A percentile compares a stretch with the other conserved stretches of the same genome.
Evolutionary conservation across 345 rosid species (phyloP).

Genomic region (Dipteronia sinensis): DNA sequence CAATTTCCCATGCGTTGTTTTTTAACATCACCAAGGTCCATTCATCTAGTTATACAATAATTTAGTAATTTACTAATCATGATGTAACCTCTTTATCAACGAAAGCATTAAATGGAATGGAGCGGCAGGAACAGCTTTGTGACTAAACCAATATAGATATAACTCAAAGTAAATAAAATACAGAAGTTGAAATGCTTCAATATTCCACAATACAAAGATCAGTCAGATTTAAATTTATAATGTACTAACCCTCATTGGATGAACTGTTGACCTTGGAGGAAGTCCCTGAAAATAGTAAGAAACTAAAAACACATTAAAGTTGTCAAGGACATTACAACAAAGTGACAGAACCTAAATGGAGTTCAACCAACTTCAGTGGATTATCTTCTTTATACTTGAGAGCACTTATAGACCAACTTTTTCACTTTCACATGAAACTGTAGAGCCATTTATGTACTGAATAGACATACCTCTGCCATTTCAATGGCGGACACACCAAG

Average conservation of each 20-base stretch:
- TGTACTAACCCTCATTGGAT: slow-evolving; percentile 98
- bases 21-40: slow-evolving; percentile 1
- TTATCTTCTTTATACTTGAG: background rate
- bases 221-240: background rate
- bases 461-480: slow-evolving; percentile 91
- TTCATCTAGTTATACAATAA: slow-evolving; percentile 11
- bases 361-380: slow-evolving; percentile 9
- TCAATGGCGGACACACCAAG: slow-evolving; percentile 99
- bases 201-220: slow-evolving; percentile 7
- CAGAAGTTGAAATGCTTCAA: slow-evolving; percentile 12
- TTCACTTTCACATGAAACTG: background rate
- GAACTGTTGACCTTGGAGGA: slow-evolving; percentile 97
- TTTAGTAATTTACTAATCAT: background rate
- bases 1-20: slow-evolving; percentile 1
- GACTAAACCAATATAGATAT: slow-evolving; percentile 7
- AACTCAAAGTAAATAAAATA: slow-evolving; percentile 23
- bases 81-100: slow-evolving; percentile 3
- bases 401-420: background rate
- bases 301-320: background rate
- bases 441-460: slow-evolving; percentile 10
- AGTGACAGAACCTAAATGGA: background rate
- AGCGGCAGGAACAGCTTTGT: background rate
- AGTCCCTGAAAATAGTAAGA: slow-evolving; percentile 61
- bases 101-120: background rate
- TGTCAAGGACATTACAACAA: background rate